A percentile compares a stretch with the other conserved stretches of the same genome.
Conservation (phyloP, 345 rosid genomes). For the Syzygium grande region DNA sequence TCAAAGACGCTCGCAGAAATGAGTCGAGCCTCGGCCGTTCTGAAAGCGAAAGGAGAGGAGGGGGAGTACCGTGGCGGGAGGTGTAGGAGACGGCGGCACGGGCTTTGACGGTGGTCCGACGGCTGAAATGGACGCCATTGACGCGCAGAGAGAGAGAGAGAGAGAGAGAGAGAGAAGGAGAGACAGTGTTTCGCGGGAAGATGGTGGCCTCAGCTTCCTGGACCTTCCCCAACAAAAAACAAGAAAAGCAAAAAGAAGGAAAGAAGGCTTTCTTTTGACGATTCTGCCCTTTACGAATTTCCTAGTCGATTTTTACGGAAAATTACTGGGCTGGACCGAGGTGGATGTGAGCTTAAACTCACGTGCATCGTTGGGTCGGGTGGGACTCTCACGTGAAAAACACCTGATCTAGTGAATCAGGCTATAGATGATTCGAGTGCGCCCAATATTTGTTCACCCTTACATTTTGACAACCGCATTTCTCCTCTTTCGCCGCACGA, state of each 20-base stretch:
- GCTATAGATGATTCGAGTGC: background rate
- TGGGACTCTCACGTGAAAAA: background rate
- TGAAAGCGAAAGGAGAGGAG: background rate
- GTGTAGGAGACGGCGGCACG: conserved; percentile 5
- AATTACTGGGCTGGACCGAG: accelerated
- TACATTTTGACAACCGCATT: background rate
- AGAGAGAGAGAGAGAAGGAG: background rate
- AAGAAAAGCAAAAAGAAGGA: background rate
- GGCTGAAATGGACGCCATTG: conserved; percentile 58
- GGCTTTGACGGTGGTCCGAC: conserved; percentile 14
- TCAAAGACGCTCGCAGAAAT: background rate
- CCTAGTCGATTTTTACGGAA: background rate
- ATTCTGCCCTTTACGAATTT: background rate
- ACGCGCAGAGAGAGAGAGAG: background rate
- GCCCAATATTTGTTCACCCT: background rate
- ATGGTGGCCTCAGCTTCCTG: conserved; percentile 32
- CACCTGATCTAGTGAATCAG: background rate
- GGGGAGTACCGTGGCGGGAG: background rate
- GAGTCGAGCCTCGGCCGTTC: background rate
- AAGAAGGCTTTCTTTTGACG: background rate
- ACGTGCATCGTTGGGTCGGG: background rate
- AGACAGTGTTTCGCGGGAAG: conserved; percentile 23
- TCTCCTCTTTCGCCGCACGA: background rate
- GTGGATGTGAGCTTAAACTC: background rate
- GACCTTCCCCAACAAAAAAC: background rate